A percentile compares a stretch with the other conserved stretches of the same genome.
These are phyloP conservation scores for Ogataea kodamae DNA, from an alignment of 805 yeast genomes.

Conservation along the genomic window DNA sequence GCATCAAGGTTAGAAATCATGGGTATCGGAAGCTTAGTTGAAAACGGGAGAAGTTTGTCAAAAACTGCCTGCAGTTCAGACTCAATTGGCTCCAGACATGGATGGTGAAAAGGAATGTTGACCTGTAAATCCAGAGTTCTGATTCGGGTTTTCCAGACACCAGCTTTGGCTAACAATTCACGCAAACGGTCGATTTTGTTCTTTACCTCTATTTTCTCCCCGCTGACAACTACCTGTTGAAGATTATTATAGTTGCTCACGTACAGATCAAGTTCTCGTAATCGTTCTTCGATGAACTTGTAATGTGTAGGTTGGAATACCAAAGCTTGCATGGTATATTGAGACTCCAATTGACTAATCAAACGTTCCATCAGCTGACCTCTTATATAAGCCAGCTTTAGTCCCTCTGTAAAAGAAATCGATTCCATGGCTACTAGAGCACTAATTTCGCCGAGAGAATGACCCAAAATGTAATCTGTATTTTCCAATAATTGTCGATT, in stretches of 20 bases:
- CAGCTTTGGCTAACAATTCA: slow-evolving; percentile 11
- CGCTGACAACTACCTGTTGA: slow-evolving; percentile 35
- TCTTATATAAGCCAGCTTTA: slow-evolving; percentile 26
- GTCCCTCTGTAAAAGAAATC: slow-evolving; percentile 25
- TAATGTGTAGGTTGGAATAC: slow-evolving; percentile 27
- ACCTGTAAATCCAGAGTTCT: slow-evolving; percentile 30
- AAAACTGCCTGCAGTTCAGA: slow-evolving; percentile 20
- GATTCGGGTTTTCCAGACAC: slow-evolving; percentile 26
- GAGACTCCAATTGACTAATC: slow-evolving; percentile 22
- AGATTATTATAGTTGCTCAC: slow-evolving; percentile 34
- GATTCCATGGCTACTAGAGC: slow-evolving; percentile 28
- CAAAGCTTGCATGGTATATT: slow-evolving; percentile 36
- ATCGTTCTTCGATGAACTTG: slow-evolving; percentile 14
- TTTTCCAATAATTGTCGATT: slow-evolving; percentile 22
- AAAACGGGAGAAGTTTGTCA: no score
- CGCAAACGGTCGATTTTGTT: slow-evolving; percentile 16
- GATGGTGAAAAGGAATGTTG: slow-evolving; percentile 34
- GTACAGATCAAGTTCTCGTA: slow-evolving; percentile 19
- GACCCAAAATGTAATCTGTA: slow-evolving; percentile 31
- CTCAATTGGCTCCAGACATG: slow-evolving; percentile 29
- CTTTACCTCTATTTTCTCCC: slow-evolving; percentile 18
- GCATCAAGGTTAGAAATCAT: slow-evolving; percentile 32
- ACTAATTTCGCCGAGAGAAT: slow-evolving; percentile 36
- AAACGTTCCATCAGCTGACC: slow-evolving; percentile 33
- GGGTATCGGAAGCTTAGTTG: slow-evolving; percentile 21